Evolutionary conservation across 169 alveolate genomes (phyloP), one percentile per base, ranked within the genome.

Genomic region (Neospora caninum): DNA sequence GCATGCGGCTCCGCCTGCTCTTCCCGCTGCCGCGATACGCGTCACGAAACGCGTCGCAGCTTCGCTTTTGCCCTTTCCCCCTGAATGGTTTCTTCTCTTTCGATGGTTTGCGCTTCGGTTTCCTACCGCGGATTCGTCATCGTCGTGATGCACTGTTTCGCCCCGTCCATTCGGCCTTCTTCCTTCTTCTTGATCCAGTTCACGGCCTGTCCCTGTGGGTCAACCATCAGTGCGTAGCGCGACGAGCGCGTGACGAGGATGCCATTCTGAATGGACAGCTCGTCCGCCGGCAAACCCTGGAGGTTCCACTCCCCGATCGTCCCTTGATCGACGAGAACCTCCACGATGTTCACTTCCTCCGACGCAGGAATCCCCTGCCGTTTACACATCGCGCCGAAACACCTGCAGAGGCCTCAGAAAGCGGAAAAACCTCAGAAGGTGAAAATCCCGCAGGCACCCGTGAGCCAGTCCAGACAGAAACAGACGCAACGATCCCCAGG

Each of bases 161-260:
- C 96, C 91, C 96, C 98, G 94, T 96, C 83, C 95, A 94, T 92
- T 89, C 94, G 92, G 31, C 96, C 91, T 86, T 96, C 95, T 93
- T 95, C 96, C 42, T 92, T 94, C 58, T 98, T 99, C 97, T 98
- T 98, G 88, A 99, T 97, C 99, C 99, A 99, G 92, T 98, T 98
- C 87, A 97, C 96, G 49, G 99, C 99, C 97, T 99, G 99, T 91
- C 98, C 97, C 88, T 96, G 99, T 10, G 99, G 99, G 95, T 99
- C 99, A 41, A 99, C 98, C 94, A 99, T 97, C 58, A 99, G 97
- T 42, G 99, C 99, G 98, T 99, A 99, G 93, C 99, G 97, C 92
- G 98, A 97, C 69, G 99, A 98, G 29, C 99, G 97, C 39, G 99
- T 97, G 36, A 98, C 98, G 86, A 99, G 97, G 80, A 98, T 96